These are phyloP conservation scores for Umbelopsis sp. DNA, from an alignment of 192 early-diverging fungal species.

Conservation along the genomic window DNA sequence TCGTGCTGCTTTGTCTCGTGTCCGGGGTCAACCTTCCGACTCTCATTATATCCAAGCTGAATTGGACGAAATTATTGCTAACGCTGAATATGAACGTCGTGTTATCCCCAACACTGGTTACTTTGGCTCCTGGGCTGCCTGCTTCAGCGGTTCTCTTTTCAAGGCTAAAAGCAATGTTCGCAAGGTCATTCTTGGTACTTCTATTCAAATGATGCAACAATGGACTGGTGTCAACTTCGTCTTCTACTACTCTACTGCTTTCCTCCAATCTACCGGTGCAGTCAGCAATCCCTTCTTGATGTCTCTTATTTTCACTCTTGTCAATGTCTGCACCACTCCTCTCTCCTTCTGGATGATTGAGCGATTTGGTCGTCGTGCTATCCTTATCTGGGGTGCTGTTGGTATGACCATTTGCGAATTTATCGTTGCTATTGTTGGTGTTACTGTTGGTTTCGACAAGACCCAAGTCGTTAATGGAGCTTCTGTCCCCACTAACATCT, in stretches of 20 bases:
- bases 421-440: constrained; percentile 24
- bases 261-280: constrained; percentile 49
- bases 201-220: constrained; percentile 75
- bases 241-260: constrained; percentile 71
- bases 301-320: constrained; percentile 38
- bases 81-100: constrained; percentile 47
- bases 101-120: constrained; percentile 41
- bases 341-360: constrained; percentile 50
- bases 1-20: constrained; percentile 47
- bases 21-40: constrained; percentile 7
- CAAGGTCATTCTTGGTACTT: constrained; percentile 51
- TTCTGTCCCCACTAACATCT: constrained; percentile 35
- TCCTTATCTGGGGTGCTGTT: constrained; percentile 31
- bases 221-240: constrained; percentile 82
- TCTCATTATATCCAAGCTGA: constrained; percentile 54
- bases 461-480: constrained; percentile 27
- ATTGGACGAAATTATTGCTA: constrained; percentile 62
- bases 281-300: constrained; percentile 23
- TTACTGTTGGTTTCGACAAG: constrained; percentile 43
- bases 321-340: constrained; percentile 31
- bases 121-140: constrained; percentile 55
- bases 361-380: constrained; percentile 26
- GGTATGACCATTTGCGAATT: constrained; percentile 28
- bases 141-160: constrained; percentile 56
- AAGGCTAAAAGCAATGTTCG: constrained; percentile 45